phyloP scores from a whole-genome alignment of 768 basidiomycete species.

The Chalciporus piperatus region DNA sequence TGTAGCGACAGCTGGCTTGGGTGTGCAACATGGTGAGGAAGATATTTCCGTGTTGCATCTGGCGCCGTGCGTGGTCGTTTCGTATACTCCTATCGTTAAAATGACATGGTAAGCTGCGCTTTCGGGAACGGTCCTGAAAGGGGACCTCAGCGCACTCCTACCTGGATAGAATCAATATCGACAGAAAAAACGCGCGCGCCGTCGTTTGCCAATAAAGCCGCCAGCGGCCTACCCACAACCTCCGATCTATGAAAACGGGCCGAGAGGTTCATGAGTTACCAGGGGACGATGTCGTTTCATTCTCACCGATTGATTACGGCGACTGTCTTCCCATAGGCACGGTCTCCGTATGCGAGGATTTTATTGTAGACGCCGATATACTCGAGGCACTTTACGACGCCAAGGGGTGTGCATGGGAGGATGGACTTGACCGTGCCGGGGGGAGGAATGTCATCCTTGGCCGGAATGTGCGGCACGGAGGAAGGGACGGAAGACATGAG shows the following conservation, averaged over 20 bases:
- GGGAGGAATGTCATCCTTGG: conserved; percentile 63
- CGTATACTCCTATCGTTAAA: conserved; percentile 71
- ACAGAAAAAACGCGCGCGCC: conserved; percentile 94
- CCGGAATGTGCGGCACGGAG: conserved; percentile 26
- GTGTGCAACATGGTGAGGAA: conserved; percentile 81
- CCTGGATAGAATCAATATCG: conserved; percentile 93
- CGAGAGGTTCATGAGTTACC: background rate
- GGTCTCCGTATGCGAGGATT: conserved; percentile 89
- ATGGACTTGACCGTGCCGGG: conserved; percentile 92
- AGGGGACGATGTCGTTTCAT: background rate
- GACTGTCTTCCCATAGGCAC: conserved; percentile 89
- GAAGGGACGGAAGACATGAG: conserved; percentile 48
- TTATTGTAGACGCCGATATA: conserved; percentile 90
- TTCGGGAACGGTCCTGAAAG: background rate
- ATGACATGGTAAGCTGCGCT: background rate
- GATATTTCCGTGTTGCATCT: conserved; percentile 55
- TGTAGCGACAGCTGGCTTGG: conserved; percentile 66
- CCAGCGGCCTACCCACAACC: conserved; percentile 96
- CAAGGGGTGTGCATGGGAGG: conserved; percentile 95
- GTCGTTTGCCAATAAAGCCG: conserved; percentile 92
- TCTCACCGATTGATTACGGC: conserved; percentile 90
- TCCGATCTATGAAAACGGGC: conserved; percentile 63
- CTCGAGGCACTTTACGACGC: conserved; percentile 94
- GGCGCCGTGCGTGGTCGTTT: conserved; percentile 65
- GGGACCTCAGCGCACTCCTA: conserved; percentile 20